Conservation (phyloP, 2,329 filamentous ascomycete species). For the Helotiales sp. region DNA sequence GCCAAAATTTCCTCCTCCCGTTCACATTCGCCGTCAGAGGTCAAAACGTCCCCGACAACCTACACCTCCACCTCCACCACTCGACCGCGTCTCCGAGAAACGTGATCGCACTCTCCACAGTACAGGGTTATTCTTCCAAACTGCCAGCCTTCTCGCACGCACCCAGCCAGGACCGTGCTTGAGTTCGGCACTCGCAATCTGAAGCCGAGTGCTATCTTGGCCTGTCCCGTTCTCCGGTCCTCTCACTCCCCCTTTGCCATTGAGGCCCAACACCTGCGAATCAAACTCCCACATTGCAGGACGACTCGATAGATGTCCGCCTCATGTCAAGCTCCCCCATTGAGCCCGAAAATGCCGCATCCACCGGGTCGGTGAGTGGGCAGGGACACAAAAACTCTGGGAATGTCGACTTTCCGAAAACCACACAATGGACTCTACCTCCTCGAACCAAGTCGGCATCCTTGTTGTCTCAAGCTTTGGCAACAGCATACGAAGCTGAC, state of each 20-base stretch:
- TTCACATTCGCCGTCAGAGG: background rate
- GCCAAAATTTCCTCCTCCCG: background rate
- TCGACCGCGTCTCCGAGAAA: background rate
- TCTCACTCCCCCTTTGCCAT: conserved; percentile 17
- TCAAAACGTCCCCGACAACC: background rate
- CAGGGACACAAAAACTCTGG: conserved; percentile 25
- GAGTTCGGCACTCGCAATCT: conserved; percentile 6
- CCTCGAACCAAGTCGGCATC: conserved; percentile 26
- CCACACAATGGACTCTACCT: conserved; percentile 17
- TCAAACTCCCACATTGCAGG: conserved; percentile 32
- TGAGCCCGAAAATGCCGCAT: conserved; percentile 37
- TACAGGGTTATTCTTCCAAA: conserved; percentile 1
- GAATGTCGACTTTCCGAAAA: conserved; percentile 27
- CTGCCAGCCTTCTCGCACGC: background rate
- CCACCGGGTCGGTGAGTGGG: conserved; percentile 32
- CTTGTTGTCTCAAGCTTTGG: conserved; percentile 33
- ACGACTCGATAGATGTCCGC: conserved; percentile 37
- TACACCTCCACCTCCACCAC: background rate
- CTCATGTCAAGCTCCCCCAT: conserved; percentile 36
- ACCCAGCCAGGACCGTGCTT: background rate
- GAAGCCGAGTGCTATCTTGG: conserved; percentile 1
- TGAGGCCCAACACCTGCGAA: conserved; percentile 31
- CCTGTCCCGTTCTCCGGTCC: background rate
- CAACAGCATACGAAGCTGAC: conserved; percentile 21
- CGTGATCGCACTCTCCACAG: conserved; percentile 3